phyloP scores from a whole-genome alignment of 2,329 filamentous ascomycete genomes.

The Microsporum audouinii region DNA sequence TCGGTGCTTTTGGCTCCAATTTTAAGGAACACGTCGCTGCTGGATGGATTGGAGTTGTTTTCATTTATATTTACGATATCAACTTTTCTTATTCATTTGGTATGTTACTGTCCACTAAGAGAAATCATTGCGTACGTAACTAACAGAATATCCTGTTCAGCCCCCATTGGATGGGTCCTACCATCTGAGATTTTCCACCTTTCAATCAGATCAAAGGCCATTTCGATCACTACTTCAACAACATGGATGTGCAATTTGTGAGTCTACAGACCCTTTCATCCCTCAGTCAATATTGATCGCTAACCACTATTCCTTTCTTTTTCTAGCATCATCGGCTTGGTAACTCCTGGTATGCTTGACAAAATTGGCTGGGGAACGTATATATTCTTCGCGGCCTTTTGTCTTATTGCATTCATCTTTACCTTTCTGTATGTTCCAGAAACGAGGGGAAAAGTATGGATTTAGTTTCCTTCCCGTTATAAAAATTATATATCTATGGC shows the following conservation, averaged over 20 bases:
- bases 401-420: conserved; percentile 25
- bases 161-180: conserved; percentile 30
- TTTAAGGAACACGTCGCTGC: conserved; percentile 22
- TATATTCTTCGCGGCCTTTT: conserved; percentile 31
- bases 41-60: conserved; percentile 29
- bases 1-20: conserved; percentile 23
- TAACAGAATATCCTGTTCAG: conserved; percentile 12
- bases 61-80: conserved; percentile 30
- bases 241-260: conserved; percentile 33
- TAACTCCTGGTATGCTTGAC: conserved; percentile 30
- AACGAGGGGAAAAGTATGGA: conserved; percentile 25
- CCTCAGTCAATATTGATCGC: background rate
- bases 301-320: background rate
- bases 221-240: conserved; percentile 29
- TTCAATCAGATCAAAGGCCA: conserved; percentile 28
- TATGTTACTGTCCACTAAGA: conserved; percentile 12
- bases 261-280: conserved; percentile 8
- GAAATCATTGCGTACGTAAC: background rate
- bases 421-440: conserved; percentile 28
- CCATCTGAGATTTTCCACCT: conserved; percentile 32
- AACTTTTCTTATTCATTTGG: conserved; percentile 31
- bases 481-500: background rate
- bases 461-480: background rate
- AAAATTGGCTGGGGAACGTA: conserved; percentile 30
- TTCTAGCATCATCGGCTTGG: conserved; percentile 26